phyloP scores from a whole-genome alignment of 2,329 filamentous ascomycete genomes.

The Fusarium sp. region DNA sequence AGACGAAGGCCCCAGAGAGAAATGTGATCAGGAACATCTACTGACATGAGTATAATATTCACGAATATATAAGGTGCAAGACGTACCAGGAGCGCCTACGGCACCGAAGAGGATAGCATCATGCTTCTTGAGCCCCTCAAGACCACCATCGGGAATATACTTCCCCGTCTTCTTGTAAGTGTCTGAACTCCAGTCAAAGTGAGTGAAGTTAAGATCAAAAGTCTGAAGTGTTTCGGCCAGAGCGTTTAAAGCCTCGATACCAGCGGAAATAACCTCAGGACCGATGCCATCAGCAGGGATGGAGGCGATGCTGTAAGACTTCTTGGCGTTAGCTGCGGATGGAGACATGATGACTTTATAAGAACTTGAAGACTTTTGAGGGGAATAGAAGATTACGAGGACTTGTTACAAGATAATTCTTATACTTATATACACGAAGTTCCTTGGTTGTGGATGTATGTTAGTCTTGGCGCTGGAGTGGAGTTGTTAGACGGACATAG shows the following conservation, averaged over 20 bases:
- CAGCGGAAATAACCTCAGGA: conserved; percentile 69
- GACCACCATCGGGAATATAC: conserved; percentile 55
- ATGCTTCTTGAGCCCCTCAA: conserved; percentile 50
- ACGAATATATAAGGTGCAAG: too few relatives aligned
- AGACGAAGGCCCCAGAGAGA: conserved; percentile 73
- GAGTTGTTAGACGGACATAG: conserved; percentile 19
- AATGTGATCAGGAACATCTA: conserved; percentile 72
- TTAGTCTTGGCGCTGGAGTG: conserved; percentile 20
- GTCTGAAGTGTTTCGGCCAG: conserved; percentile 62
- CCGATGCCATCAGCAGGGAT: conserved; percentile 74
- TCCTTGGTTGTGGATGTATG: conserved; percentile 10
- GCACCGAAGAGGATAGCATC: conserved; percentile 74
- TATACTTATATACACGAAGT: neutral
- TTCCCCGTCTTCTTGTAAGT: conserved; percentile 73
- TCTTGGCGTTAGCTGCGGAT: conserved; percentile 37
- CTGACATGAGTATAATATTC: neutral
- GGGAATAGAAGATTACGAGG: accelerated
- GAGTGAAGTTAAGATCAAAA: conserved; percentile 70
- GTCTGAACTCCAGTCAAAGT: conserved; percentile 75
- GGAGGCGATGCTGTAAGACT: conserved; percentile 64
- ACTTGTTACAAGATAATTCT: neutral
- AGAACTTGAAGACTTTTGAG: neutral
- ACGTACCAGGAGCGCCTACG: conserved; percentile 65
- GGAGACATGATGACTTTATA: conserved; percentile 37
- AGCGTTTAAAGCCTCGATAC: conserved; percentile 69